Percentiles rank a stretch among this genome's conserved stretches.
phyloP scores from a whole-genome alignment of 2,329 filamentous ascomycete species.

The Aspergillus proliferans region DNA sequence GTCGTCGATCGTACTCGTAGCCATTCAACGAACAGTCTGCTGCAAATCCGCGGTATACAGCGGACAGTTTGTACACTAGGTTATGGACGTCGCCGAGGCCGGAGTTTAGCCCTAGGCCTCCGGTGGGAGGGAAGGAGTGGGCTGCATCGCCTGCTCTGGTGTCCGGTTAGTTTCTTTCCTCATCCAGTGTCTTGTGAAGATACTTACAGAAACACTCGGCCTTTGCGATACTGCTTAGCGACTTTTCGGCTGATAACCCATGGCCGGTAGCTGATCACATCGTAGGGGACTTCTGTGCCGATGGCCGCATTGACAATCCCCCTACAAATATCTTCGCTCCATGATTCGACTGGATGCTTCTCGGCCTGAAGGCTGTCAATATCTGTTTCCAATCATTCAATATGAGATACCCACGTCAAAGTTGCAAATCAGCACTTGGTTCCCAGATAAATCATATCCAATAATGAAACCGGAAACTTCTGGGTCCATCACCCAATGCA shows the following conservation, averaged over 20 bases:
- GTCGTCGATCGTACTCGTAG: constrained; percentile 34
- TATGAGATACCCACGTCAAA: constrained; percentile 30
- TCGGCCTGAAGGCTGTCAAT: constrained; percentile 15
- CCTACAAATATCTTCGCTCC: constrained; percentile 31
- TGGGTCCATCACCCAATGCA: constrained; percentile 43
- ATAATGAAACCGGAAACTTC: constrained; percentile 41
- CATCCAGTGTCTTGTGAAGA: not conserved
- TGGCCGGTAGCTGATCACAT: constrained; percentile 37
- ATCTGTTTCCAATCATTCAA: not conserved
- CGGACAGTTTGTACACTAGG: constrained; percentile 39
- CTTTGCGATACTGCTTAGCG: constrained; percentile 30
- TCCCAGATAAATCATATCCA: constrained; percentile 37
- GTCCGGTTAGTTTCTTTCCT: no score
- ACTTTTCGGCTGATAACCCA: constrained; percentile 40
- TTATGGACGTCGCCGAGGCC: constrained; percentile 49
- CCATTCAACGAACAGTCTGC: constrained; percentile 25
- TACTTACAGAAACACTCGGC: constrained; percentile 35
- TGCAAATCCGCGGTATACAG: constrained; percentile 28
- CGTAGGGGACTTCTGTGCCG: constrained; percentile 22
- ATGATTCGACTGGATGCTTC: constrained; percentile 29
- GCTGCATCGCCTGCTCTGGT: constrained; percentile 47
- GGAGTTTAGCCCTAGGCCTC: constrained; percentile 51
- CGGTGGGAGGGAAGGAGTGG: constrained; percentile 49
- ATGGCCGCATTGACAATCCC: constrained; percentile 25
- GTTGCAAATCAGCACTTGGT: constrained; percentile 41